phyloP scores from a whole-genome alignment of 805 yeast genomes.

The Sugiyamaella floridensis region DNA sequence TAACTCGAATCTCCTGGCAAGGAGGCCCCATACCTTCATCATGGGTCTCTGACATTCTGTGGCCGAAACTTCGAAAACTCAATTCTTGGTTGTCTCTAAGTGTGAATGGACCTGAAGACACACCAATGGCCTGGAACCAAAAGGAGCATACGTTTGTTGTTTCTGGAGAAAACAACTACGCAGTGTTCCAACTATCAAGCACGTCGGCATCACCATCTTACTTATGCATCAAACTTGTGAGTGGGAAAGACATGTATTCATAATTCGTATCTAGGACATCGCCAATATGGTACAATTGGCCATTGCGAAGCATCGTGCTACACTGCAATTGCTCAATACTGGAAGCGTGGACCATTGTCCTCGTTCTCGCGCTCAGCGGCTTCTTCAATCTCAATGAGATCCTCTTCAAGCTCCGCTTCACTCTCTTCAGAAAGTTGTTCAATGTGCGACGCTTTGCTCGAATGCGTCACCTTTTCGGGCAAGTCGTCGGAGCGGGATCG shows the following conservation, averaged over 20 bases:
- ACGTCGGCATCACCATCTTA: background rate
- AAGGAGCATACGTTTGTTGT: slow-evolving; percentile 17
- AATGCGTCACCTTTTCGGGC: background rate
- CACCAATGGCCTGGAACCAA: slow-evolving; percentile 20
- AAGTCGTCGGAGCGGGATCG: slow-evolving; percentile 15
- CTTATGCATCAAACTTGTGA: background rate
- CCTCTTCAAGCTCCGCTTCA: slow-evolving; percentile 24
- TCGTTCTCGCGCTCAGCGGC: slow-evolving; percentile 8
- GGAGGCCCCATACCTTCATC: slow-evolving; percentile 8
- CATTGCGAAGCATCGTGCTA: background rate
- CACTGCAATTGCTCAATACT: background rate
- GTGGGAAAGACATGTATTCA: slow-evolving; percentile 1
- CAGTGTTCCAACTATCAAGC: slow-evolving; percentile 5
- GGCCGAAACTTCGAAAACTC: background rate
- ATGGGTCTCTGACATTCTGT: background rate
- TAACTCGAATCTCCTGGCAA: slow-evolving; percentile 3
- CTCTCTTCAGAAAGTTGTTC: slow-evolving; percentile 28
- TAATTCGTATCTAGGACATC: background rate
- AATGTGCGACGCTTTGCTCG: background rate
- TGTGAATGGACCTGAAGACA: slow-evolving; percentile 18
- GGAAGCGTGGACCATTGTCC: background rate
- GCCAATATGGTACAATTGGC: background rate
- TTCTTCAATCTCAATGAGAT: slow-evolving; percentile 15
- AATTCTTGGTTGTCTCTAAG: slow-evolving; percentile 14
- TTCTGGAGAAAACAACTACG: slow-evolving; percentile 20